Base-by-base conservation (phyloP, 148 eudicot species). In the Spergularia bocconei region DNA sequence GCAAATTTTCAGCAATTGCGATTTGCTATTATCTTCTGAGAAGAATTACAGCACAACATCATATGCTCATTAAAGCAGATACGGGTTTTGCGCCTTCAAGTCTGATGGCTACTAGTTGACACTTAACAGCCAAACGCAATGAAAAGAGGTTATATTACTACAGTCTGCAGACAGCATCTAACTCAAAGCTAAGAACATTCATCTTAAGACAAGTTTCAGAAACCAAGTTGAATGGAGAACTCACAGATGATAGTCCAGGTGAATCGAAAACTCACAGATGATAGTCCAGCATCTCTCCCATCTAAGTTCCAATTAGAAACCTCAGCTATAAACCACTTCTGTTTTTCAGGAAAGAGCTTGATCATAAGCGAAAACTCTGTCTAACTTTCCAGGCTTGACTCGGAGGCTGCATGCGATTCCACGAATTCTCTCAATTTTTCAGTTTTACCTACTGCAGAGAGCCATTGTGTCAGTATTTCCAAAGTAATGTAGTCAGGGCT, bases 391-490 rank as follows among this genome's bases (percentile, higher is more conserved):
- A 53, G 53, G 63, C 76, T 69, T 41, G 83, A 80, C 74, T 72
- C 67, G 63, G 85, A 82, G 70, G 76, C 88, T 75, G 74, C 48
- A 48, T 71, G 80, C 16, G 85, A 89, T 80, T 86, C 79, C 1
- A 90, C 79, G 78, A 94, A 94, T 13, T 58, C 78, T 52, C 72
- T 81, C 70, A 91, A 75, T 71, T 82, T 90, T 53, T 92, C 92
- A 15, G 79, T 77, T 83, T 92, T 81, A 76, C 98, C 96, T 39
- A 79, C 87, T 12, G 70, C 81, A 73, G 87, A 57, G 57, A 95
- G 91, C 97, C 97, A 95, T 62, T 87, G 81, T 6, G 90, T 88
- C 59, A 95, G 92, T 36, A 87, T 76, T 72, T 87, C 93, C 87
- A 92, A 79, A 54, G 99, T 91, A 61, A 91, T 78, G 73, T 84